A percentile compares a stretch with the other conserved stretches of the same genome.
Evolutionary conservation across 2,329 filamentous ascomycete genomes (phyloP).

Genomic region (Phyllosticta paracitricarpa): DNA sequence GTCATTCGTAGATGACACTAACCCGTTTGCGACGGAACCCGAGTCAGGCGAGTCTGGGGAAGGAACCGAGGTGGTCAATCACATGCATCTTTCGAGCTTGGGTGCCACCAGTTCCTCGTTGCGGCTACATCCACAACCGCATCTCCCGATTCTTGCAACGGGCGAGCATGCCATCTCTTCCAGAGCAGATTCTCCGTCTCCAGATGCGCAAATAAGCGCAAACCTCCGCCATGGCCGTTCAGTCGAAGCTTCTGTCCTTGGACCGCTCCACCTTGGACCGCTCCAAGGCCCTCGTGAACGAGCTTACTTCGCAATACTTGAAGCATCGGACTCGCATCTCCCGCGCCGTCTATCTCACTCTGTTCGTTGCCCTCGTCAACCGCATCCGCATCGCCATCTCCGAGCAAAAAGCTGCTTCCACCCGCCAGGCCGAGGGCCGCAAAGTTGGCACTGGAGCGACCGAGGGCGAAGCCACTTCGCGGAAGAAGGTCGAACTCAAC

Average conservation of each 20-base stretch:
- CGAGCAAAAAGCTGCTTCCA: constrained; percentile 80
- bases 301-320: constrained; percentile 29
- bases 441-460: constrained; percentile 31
- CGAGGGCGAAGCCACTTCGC: constrained; percentile 31
- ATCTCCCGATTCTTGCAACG: neutral
- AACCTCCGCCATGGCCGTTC: constrained; percentile 25
- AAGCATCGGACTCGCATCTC: constrained; percentile 31
- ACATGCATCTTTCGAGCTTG: constrained; percentile 4
- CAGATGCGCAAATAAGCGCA: constrained; percentile 6
- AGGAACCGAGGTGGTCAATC: constrained; percentile 9
- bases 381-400: constrained; percentile 85
- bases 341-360: constrained; percentile 31
- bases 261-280: constrained; percentile 24
- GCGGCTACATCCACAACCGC: constrained; percentile 5
- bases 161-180: constrained; percentile 8
- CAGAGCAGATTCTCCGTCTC: neutral
- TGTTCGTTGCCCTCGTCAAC: constrained; percentile 44
- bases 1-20: neutral
- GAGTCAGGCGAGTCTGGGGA: constrained; percentile 9
- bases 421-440: constrained; percentile 53
- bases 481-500: constrained; percentile 85
- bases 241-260: constrained; percentile 29
- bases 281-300: constrained; percentile 27
- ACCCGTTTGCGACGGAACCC: neutral
- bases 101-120: neutral